Evolutionary conservation across 2,329 filamentous ascomycete species (phyloP), one percentile per base, ranked within the genome.

Genomic region (Calonectria fujianensis): DNA sequence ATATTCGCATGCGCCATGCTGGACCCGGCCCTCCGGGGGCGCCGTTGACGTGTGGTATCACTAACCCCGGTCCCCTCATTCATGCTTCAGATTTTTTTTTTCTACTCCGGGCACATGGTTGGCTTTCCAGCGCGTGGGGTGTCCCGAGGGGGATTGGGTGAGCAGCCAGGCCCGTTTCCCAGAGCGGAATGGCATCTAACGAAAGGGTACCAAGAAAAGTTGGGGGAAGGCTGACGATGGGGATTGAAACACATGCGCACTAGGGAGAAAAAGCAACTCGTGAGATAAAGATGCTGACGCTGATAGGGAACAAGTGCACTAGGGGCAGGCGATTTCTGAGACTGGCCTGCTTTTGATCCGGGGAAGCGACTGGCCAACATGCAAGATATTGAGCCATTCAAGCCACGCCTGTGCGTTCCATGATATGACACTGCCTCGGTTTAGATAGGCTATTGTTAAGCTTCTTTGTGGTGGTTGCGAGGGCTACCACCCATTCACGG

Each of bases 21-120:
- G 48, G 37, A 39, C n/a, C 48, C 65, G 41, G 51, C 69, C 37
- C 45, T 68, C 69, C 70, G 73, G 74, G 71, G 70, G 69, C 72
- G 61, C 71, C 72, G 73, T 80, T 80, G 78, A 80, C 75, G 70
- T 77, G 75, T 76, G 75, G 78, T 78, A 75, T 79, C 57, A 61
- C 67, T 66, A 61, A 68, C 63, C 51, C 45, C 32, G 52, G 35
- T 70, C 41, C 45, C 54, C 48, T 41, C 24, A 41, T 51, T 48
- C 29, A 52, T 37, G 41, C 54, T 65, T 50, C 61, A 50, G 67
- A 52, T 29, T 52, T 48, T 52, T 48, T 4, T 24, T 24, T 2
- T 24, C 24, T 3, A 57, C 31, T 24, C 67, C 67, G 31, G 57
- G 68, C 57, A 59, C 66, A 39, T 63, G 66, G 71, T 61, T 73